These are phyloP conservation scores for Daldinia sp. DNA, from an alignment of 2,329 filamentous ascomycete genomes.

Conservation along the genomic window DNA sequence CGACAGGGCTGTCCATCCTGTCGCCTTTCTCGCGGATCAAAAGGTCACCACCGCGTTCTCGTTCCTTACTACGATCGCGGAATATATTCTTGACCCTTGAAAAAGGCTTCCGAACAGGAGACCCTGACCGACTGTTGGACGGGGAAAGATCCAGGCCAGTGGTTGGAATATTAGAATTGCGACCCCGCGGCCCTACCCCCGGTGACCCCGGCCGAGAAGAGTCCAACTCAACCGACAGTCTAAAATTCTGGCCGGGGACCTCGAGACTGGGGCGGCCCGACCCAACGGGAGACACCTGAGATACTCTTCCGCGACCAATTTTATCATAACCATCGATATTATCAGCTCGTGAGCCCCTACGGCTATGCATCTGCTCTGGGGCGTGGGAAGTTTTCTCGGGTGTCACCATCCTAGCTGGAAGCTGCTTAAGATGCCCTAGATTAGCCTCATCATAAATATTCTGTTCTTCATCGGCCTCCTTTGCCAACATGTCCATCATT, in stretches of 20 bases:
- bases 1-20: constrained; percentile 42
- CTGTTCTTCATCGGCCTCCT: constrained; percentile 58
- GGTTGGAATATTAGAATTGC: constrained; percentile 62
- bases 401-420: constrained; percentile 45
- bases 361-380: constrained; percentile 23
- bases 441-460: constrained; percentile 44
- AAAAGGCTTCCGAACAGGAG: constrained; percentile 68
- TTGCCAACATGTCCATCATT: constrained; percentile 67
- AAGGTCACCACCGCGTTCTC: constrained; percentile 44
- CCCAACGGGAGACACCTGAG: constrained; percentile 45
- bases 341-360: constrained; percentile 37
- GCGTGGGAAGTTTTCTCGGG: constrained; percentile 36
- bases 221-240: constrained; percentile 55
- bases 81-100: constrained; percentile 64
- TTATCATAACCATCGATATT: constrained; percentile 33
- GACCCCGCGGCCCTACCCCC: constrained; percentile 56
- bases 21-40: constrained; percentile 49
- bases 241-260: constrained; percentile 51
- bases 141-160: constrained; percentile 71
- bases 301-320: constrained; percentile 23
- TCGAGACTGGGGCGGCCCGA: constrained; percentile 58
- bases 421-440: constrained; percentile 47
- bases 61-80: constrained; percentile 58
- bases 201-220: constrained; percentile 62
- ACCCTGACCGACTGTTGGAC: constrained; percentile 67